Conservation (phyloP, 2,329 filamentous ascomycete genomes). For the Colletotrichum trifolii region DNA sequence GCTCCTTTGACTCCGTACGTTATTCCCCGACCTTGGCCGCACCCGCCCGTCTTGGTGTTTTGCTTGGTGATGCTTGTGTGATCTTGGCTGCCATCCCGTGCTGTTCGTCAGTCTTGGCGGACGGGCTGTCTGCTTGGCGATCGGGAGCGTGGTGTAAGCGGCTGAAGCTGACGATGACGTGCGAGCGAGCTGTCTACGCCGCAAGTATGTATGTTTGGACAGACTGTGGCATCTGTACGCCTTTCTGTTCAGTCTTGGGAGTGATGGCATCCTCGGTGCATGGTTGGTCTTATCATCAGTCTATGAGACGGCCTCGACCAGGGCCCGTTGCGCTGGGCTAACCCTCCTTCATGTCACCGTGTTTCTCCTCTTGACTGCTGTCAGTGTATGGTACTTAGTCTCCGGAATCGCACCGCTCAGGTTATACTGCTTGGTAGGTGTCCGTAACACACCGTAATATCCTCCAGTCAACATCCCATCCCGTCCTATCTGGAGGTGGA, state of each 20-base stretch:
- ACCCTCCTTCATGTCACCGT: no score
- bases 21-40: conserved; percentile 25
- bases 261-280: no score
- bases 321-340: no score
- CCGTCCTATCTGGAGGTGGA: conserved; percentile 29
- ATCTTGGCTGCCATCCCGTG: conserved; percentile 21
- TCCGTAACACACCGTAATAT: conserved; percentile 1
- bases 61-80: conserved; percentile 27
- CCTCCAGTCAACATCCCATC: conserved; percentile 14
- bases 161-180: conserved; percentile 2
- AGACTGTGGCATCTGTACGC: no score
- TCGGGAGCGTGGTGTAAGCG: conserved; percentile 20
- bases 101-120: conserved; percentile 15
- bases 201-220: no score
- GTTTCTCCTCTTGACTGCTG: no score
- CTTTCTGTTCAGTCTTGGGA: no score
- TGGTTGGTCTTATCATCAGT: no score
- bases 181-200: no score
- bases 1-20: background rate
- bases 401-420: background rate
- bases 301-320: no score
- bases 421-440: background rate
- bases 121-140: conserved; percentile 32
- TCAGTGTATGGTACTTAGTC: no score
- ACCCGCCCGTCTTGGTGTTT: conserved; percentile 30